Evolutionary conservation across 2,329 filamentous ascomycete genomes (phyloP), one percentile per base, ranked within the genome.

Genomic region (Pestalotiopsis sp.): DNA sequence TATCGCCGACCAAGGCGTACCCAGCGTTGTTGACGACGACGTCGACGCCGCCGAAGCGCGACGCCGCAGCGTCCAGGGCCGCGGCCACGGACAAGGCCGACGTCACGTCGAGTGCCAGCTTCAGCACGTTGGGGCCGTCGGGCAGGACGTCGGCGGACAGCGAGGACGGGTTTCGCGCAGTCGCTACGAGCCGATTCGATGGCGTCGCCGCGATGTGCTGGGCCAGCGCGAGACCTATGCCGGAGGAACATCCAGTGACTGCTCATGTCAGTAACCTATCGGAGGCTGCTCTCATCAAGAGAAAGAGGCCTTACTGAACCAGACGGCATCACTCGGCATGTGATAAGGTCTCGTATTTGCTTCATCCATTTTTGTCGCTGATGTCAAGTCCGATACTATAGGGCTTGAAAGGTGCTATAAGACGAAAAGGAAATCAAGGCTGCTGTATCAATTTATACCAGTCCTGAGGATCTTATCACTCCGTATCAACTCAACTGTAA

Each of bases 21-120:
- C 78, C 78, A 0, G 77, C 78, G 27, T 77, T 79, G 49, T 79
- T 78, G 25, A 80, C 76, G 1, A 80, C 71, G 3, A 79, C 72
- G 45, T 80, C 78, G 55, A 80, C 66, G 14, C 76, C 74, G 3
- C 81, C 80, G 39, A 82, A 82, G 6, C 76, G 66, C 0, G 70
- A 67, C 2, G 78, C 74, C 1, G 82, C 75, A 0, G 73, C 70
- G 0, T 67, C 36, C 14, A 86, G 71, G 0, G 82, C 82, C 1
- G 66, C 20, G 20, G 20, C 20, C 20, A 23, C 20, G 20, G 20
- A 23, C 20, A 23, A 23, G 20, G 20, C 69, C 0, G 80, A 85
- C 0, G 82, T 86, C 2, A 88, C 85, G 67, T 87, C 85, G 2
- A 87, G 76, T 0, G 76, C 72, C 2, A 86, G 73, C 69, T 84